Evolutionary conservation across 257 asterid genomes (phyloP).

Genomic region (Petunia axillaris): DNA sequence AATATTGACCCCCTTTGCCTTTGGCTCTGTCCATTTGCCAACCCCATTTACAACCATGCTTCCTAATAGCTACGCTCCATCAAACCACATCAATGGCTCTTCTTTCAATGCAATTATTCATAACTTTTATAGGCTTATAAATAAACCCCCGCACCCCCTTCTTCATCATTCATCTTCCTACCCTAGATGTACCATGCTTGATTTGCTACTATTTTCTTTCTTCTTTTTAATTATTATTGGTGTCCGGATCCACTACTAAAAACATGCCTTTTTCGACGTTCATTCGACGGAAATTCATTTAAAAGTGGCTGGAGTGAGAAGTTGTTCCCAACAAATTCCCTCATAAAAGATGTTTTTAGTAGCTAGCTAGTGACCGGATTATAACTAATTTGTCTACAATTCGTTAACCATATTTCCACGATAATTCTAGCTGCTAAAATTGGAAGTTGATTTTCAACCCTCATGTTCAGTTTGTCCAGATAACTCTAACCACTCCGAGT

Average conservation of each 20-base stretch:
- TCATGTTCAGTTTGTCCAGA: too few relatives aligned
- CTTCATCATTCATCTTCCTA: slow-evolving; percentile 5
- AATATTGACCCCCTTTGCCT: slow-evolving; percentile 5
- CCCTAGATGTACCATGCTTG: slow-evolving; percentile 23
- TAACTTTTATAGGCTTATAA: not conserved
- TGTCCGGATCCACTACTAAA: not conserved
- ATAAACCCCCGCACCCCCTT: not conserved
- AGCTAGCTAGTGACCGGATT: not conserved
- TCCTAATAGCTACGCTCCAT: slow-evolving; percentile 8
- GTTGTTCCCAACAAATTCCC: too few relatives aligned
- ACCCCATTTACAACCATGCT: slow-evolving; percentile 25
- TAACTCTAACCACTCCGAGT: not conserved
- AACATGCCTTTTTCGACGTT: too few relatives aligned
- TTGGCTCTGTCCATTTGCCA: not conserved
- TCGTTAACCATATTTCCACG: not conserved
- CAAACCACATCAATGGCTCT: not conserved
- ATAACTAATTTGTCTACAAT: not conserved
- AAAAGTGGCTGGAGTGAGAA: too few relatives aligned
- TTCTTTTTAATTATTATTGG: not conserved
- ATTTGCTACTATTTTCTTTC: not conserved
- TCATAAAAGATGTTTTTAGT: too few relatives aligned
- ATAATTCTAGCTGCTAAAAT: not conserved
- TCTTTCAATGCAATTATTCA: slow-evolving; percentile 7
- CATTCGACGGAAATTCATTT: too few relatives aligned
- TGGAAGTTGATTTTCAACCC: not conserved